Conservation (phyloP, 768 basidiomycete species). For the Phlebiopsis gigantea region DNA sequence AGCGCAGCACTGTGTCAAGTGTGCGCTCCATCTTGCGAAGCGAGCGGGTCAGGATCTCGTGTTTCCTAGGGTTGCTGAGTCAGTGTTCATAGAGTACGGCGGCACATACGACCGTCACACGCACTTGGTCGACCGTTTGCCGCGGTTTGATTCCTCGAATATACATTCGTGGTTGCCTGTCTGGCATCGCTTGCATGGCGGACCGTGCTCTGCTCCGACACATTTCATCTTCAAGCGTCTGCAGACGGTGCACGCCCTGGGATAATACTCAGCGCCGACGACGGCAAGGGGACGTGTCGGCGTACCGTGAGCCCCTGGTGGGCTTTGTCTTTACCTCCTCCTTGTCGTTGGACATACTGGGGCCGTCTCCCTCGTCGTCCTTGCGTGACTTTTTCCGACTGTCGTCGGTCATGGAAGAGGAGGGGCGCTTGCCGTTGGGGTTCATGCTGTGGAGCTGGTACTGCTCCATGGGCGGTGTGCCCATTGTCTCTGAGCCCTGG, state of each 20-base stretch:
- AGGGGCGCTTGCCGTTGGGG: constrained; percentile 62
- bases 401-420: constrained; percentile 43
- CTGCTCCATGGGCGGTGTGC: constrained; percentile 65
- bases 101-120: constrained; percentile 17
- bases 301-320: constrained; percentile 79
- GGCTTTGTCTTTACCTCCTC: constrained; percentile 72
- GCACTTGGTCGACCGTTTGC: constrained; percentile 83
- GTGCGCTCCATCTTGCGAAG: constrained; percentile 90
- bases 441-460: constrained; percentile 42
- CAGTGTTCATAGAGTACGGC: constrained; percentile 22
- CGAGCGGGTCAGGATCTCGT: constrained; percentile 75
- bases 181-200: constrained; percentile 84
- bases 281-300: constrained; percentile 9
- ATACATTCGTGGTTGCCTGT: constrained; percentile 84
- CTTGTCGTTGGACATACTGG: constrained; percentile 51
- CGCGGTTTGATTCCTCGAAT: constrained; percentile 95
- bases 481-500: constrained; percentile 71
- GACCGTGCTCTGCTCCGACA: constrained; percentile 84
- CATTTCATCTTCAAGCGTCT: constrained; percentile 93
- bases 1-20: constrained; percentile 85
- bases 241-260: constrained; percentile 87
- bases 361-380: constrained; percentile 46
- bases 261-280: constrained; percentile 14
- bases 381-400: constrained; percentile 56
- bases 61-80: constrained; percentile 54